Evolutionary conservation across 352 stramenopile species (phyloP).

Genomic region (Pythium coloratum): DNA sequence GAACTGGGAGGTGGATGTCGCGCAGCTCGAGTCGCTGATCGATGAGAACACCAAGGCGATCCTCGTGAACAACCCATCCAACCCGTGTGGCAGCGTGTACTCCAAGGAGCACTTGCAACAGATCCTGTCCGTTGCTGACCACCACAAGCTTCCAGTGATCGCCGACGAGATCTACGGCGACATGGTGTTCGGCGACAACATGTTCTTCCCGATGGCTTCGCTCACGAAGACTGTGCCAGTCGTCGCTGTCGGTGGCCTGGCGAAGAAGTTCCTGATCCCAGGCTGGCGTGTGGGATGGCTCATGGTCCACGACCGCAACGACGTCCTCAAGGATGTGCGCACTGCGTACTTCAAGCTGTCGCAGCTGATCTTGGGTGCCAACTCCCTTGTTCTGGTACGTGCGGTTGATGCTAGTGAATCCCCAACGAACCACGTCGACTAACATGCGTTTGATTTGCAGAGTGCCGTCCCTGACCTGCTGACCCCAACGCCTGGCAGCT

Average conservation of each 20-base stretch:
- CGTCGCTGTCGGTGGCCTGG: constrained; percentile 82
- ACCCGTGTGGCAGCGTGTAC: constrained; percentile 95
- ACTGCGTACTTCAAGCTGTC: constrained; percentile 90
- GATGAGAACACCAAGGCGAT: constrained; percentile 89
- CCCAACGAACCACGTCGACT: neutral
- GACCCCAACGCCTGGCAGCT: constrained; percentile 54
- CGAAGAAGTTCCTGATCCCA: constrained; percentile 96
- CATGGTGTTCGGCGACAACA: constrained; percentile 73
- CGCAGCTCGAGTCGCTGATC: constrained; percentile 89
- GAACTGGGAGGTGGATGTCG: constrained; percentile 93
- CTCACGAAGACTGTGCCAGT: constrained; percentile 83
- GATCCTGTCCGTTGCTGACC: constrained; percentile 74
- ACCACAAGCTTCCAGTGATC: constrained; percentile 92
- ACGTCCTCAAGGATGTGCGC: constrained; percentile 79
- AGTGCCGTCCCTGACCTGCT: constrained; percentile 84
- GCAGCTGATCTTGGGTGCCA: constrained; percentile 92
- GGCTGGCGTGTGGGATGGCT: constrained; percentile 96
- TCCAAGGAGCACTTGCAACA: constrained; percentile 78
- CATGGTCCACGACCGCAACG: constrained; percentile 91
- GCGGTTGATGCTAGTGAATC: too few species aligned
- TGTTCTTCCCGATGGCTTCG: constrained; percentile 83
- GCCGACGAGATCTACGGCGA: constrained; percentile 87
- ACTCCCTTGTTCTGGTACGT: constrained; percentile 82
- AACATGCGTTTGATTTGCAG: constrained; percentile 27
- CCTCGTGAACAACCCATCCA: constrained; percentile 95